Evolutionary conservation across 257 asterid genomes (phyloP).

Genomic region (Misopates orontium): DNA sequence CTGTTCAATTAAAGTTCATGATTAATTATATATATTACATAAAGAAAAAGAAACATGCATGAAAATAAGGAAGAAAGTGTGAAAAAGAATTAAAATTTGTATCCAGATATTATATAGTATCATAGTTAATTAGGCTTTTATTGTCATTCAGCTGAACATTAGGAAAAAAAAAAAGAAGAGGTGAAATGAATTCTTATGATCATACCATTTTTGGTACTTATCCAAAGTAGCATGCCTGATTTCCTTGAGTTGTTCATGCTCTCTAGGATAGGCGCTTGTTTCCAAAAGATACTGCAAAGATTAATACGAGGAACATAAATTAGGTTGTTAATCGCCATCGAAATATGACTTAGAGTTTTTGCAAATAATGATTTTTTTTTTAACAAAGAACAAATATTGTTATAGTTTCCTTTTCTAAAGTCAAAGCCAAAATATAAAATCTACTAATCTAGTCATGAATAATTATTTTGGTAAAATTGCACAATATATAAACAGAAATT

Average conservation of each 20-base stretch:
- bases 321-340: too few species aligned
- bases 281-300: constrained; percentile 48
- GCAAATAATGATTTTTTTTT: not conserved
- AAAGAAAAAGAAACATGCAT: too few species aligned
- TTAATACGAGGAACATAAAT: too few species aligned
- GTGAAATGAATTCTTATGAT: not conserved
- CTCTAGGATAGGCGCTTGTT: constrained; percentile 60
- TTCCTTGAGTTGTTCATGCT: constrained; percentile 59
- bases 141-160: too few species aligned
- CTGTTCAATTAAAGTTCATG: constrained; percentile 19
- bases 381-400: not conserved
- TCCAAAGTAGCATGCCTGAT: constrained; percentile 49
- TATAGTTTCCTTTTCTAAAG: too few species aligned
- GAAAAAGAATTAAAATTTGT: too few species aligned
- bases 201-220: constrained; percentile 45
- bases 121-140: not conserved
- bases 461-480: not conserved
- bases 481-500: not conserved
- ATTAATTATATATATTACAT: too few species aligned
- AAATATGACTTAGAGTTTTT: too few species aligned
- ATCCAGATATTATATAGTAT: too few species aligned
- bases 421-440: not conserved
- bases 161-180: not conserved
- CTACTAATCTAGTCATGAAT: not conserved
- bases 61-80: too few species aligned